A percentile compares a stretch with the other conserved stretches of the same genome.
phyloP scores from a whole-genome alignment of 805 yeast genomes.

The Nadsonia fulvescens region DNA sequence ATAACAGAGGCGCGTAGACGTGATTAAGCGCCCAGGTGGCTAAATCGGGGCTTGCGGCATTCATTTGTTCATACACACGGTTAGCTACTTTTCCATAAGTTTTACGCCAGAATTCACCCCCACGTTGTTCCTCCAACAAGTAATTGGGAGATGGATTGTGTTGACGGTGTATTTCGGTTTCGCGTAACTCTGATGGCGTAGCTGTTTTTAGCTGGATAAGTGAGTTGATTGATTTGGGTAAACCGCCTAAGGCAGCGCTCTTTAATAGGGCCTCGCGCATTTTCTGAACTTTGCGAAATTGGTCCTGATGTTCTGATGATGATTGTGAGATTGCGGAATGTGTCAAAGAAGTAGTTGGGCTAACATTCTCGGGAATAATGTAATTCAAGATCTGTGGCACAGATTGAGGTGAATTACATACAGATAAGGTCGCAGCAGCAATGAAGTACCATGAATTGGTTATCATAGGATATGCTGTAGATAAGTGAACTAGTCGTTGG shows the following conservation, averaged over 20 bases:
- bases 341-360: too few relatives aligned
- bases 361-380: constrained; percentile 26
- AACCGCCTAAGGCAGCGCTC: constrained; percentile 61
- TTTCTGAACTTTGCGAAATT: constrained; percentile 27
- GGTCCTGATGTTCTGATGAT: constrained; percentile 7
- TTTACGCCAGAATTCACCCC: constrained; percentile 49
- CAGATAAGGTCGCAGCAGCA: constrained; percentile 68
- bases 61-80: constrained; percentile 50
- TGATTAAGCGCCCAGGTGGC: constrained; percentile 55
- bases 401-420: constrained; percentile 68
- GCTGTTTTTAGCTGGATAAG: constrained; percentile 42
- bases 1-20: constrained; percentile 63
- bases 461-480: constrained; percentile 37
- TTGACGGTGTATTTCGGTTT: constrained; percentile 10
- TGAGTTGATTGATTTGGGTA: constrained; percentile 74
- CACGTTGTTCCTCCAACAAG: constrained; percentile 21
- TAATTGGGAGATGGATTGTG: constrained; percentile 8
- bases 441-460: constrained; percentile 52
- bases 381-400: constrained; percentile 58
- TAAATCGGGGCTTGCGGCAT: constrained; percentile 67
- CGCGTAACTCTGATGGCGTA: constrained; percentile 38
- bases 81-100: constrained; percentile 60
- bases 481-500: constrained; percentile 33
- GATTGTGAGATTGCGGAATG: too few relatives aligned
- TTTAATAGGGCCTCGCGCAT: constrained; percentile 66